Evolutionary conservation across 495 filamentous ascomycete species (phyloP), one percentile per base, ranked within the genome.

Genomic region (Penicillium lagena): DNA sequence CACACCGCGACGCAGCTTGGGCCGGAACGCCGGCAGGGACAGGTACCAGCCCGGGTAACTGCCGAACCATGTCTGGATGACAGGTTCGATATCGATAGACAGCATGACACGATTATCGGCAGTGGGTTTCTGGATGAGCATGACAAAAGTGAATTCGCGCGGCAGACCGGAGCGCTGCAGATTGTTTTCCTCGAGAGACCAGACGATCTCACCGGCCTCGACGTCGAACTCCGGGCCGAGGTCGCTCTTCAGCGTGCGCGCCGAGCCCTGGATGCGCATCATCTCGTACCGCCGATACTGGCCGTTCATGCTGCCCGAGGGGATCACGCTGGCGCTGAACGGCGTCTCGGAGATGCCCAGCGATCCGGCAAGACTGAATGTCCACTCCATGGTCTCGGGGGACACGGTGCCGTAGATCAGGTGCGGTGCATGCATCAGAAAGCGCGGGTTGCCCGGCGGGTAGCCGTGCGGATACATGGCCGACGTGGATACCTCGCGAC

Each of bases 201-300:
- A 78, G 10, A 77, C 64, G 7, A 76, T 56, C 47, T 71, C 65
- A 2, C 64, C 71, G 27, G 71, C 65, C 29, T 72, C 68, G 7
- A 66, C 57, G 41, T 73, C 68, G 40, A 59, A 70, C 7, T 55
- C 43, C 11, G 34, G 56, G 2, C 64, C 67, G 9, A 48, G 45
- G 4, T 61, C 50, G 38, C 62, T 70, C 28, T 60, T 61, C 33
- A 63, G 35, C 2, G 68, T 69, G 7, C 74, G 67, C 7, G 65
- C 56, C 6, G 72, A 76, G 11, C 72, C 75, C 51, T 77, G 73
- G 15, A 78, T 75, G 30, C 67, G 66, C 73, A 78, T 73, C 71
- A 76, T 76, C 46, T 73, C 68, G 44, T 71, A 75, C 12, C 75
- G 58, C 12, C 62, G 63, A 44, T 72, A 74, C 3, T 56, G 62